A percentile compares a stretch with the other conserved stretches of the same genome.
These are phyloP conservation scores for Trichosporon sp. DNA, from an alignment of 1,284 basidiomycete species.

Conservation along the genomic window DNA sequence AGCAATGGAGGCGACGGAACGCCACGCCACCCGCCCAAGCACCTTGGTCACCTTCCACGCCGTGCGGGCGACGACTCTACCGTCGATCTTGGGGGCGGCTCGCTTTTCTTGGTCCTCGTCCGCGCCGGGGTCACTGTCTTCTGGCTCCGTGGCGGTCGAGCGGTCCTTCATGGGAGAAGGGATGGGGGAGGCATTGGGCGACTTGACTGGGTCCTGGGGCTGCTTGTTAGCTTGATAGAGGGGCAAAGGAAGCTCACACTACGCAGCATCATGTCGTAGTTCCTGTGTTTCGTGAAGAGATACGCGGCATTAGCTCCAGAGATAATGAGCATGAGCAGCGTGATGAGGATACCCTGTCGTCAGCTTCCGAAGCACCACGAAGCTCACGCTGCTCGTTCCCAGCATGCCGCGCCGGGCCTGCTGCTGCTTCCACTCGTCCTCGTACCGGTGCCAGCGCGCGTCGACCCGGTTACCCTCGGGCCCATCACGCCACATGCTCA, in stretches of 20 bases:
- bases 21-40: neutral
- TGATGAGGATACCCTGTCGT: slow-evolving; percentile 42
- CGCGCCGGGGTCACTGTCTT: neutral
- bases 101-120: neutral
- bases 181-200: slow-evolving; percentile 48
- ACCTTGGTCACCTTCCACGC: neutral
- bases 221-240: slow-evolving; percentile 18
- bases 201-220: slow-evolving; percentile 41
- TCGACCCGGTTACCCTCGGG: slow-evolving; percentile 33
- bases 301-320: slow-evolving; percentile 46
- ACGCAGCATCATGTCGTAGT: slow-evolving; percentile 53
- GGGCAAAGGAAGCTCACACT: slow-evolving; percentile 35
- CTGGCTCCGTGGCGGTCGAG: neutral
- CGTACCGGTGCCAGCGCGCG: slow-evolving; percentile 45
- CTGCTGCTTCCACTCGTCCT: slow-evolving; percentile 33
- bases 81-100: neutral
- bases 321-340: slow-evolving; percentile 38
- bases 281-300: slow-evolving; percentile 50
- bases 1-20: neutral
- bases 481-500: slow-evolving; percentile 29
- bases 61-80: slow-evolving; percentile 10
- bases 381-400: slow-evolving; percentile 42
- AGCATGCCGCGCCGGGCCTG: slow-evolving; percentile 29
- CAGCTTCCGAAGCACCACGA: neutral
- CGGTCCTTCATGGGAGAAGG: slow-evolving; percentile 32